These are phyloP conservation scores for Lithospermum erythrorhizon DNA, from an alignment of 257 asterid species.

Conservation along the genomic window DNA sequence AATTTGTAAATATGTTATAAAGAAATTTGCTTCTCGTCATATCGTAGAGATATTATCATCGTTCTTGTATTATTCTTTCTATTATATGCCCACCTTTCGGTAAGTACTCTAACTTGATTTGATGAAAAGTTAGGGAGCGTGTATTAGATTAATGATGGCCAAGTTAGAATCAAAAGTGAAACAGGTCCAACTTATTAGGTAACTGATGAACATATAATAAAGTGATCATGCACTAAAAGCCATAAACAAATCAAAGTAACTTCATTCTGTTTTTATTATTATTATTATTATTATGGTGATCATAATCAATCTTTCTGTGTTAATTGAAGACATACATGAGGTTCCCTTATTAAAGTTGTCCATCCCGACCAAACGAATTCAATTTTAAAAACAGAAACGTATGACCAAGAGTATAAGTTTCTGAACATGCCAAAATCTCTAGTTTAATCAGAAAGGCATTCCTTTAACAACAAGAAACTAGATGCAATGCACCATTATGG, in stretches of 20 bases:
- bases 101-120: conserved; percentile 29
- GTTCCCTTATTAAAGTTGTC: conserved; percentile 9
- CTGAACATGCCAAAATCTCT: background rate
- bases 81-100: conserved; percentile 17
- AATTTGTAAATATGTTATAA: too few species aligned
- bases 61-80: too few species aligned
- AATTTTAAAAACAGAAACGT: conserved; percentile 4
- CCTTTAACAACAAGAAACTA: background rate
- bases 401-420: too few species aligned
- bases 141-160: conserved; percentile 16
- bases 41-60: too few species aligned
- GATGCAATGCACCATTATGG: too few species aligned
- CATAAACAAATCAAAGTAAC: conserved; percentile 22
- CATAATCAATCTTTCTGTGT: too few species aligned
- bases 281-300: too few species aligned
- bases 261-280: too few species aligned
- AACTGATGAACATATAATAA: conserved; percentile 26
- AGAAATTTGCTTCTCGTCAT: too few species aligned
- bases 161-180: conserved; percentile 25
- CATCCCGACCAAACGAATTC: background rate
- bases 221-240: conserved; percentile 43
- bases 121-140: conserved; percentile 50
- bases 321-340: too few species aligned
- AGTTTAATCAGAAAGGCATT: background rate
- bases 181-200: conserved; percentile 14